These are phyloP conservation scores for Pseudopithomyces chartarum DNA, from an alignment of 2,329 filamentous ascomycete genomes.

Conservation along the genomic window DNA sequence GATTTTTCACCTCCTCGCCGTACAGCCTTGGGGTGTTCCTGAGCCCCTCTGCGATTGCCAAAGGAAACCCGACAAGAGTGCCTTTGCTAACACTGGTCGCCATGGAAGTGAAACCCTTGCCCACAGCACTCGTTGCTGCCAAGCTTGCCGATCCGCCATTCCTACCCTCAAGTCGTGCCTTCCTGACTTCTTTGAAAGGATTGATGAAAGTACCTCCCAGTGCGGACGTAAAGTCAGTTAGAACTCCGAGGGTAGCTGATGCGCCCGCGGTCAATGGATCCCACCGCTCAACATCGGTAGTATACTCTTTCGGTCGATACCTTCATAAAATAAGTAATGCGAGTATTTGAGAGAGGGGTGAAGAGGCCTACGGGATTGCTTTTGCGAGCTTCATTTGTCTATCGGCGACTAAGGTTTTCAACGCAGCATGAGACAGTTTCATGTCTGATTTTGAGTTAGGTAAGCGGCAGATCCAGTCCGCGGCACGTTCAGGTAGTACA, in stretches of 20 bases:
- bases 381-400: slow-evolving; percentile 26
- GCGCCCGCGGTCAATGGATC: slow-evolving; percentile 70
- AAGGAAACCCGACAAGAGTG: neutral
- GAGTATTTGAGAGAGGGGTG: neutral
- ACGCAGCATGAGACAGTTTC: neutral
- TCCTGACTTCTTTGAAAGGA: slow-evolving; percentile 5
- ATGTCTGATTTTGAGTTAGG: neutral
- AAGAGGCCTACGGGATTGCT: neutral
- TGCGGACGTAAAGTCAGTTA: slow-evolving; percentile 62
- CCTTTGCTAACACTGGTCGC: neutral
- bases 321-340: neutral
- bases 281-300: slow-evolving; percentile 38
- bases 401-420: neutral
- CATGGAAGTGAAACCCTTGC: neutral
- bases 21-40: neutral
- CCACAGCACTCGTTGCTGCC: neutral
- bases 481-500: slow-evolving; percentile 68
- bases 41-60: neutral
- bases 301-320: neutral
- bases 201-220: neutral
- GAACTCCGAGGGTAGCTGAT: slow-evolving; percentile 60
- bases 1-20: slow-evolving; percentile 8
- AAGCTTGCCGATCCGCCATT: neutral
- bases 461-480: slow-evolving; percentile 47
- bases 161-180: neutral